phyloP scores from a whole-genome alignment of 2,329 filamentous ascomycete genomes.

The Aureobasidium sp. region DNA sequence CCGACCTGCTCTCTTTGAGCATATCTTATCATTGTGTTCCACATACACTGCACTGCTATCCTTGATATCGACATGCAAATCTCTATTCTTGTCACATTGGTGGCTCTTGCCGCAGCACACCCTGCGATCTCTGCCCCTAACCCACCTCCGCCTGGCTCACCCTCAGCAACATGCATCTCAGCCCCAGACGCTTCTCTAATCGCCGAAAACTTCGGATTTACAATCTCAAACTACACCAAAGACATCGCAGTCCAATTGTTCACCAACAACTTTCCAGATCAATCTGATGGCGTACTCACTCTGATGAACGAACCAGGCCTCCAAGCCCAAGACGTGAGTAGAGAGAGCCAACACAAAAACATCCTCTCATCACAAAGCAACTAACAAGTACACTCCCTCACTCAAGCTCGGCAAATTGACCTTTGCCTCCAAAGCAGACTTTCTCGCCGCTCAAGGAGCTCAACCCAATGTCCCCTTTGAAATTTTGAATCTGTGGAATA shows the following conservation, averaged over 20 bases:
- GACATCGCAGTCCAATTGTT: slow-evolving; percentile 21
- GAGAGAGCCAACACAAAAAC: too few relatives aligned
- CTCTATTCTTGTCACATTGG: neutral
- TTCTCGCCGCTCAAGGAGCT: slow-evolving; percentile 25
- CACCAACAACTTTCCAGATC: slow-evolving; percentile 24
- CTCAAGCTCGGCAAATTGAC: slow-evolving; percentile 15
- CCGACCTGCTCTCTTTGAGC: neutral
- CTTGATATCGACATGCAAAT: neutral
- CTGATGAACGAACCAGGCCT: slow-evolving; percentile 18
- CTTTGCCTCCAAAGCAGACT: slow-evolving; percentile 22
- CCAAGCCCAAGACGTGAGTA: neutral
- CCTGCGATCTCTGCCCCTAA: neutral
- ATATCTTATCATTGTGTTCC: too few relatives aligned
- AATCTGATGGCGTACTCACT: slow-evolving; percentile 27
- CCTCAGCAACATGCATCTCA: slow-evolving; percentile 19
- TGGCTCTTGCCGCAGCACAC: neutral
- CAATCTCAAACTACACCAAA: slow-evolving; percentile 24
- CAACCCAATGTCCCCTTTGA: slow-evolving; percentile 26
- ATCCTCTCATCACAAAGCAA: too few relatives aligned
- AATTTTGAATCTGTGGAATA: slow-evolving; percentile 23
- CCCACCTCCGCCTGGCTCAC: neutral
- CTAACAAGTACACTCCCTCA: neutral
- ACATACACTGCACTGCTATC: too few relatives aligned
- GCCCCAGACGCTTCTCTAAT: slow-evolving; percentile 20
- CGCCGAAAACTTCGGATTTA: slow-evolving; percentile 22